Evolutionary conservation across 179 eudicot genomes (phyloP).

Genomic region (Silene vulgaris): DNA sequence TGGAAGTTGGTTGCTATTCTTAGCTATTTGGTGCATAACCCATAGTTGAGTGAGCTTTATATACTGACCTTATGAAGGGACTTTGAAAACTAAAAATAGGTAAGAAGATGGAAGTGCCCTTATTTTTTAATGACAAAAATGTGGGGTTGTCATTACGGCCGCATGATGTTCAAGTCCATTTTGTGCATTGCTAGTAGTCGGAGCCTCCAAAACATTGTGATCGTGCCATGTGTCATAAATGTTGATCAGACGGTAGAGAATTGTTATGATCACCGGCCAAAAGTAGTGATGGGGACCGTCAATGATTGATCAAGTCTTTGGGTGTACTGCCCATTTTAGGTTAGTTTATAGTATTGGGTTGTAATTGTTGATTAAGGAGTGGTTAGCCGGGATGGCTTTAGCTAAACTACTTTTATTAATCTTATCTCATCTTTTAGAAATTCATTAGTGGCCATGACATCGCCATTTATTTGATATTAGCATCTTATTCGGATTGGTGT

Average conservation of each 20-base stretch:
- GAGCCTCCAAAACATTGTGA: slow-evolving; percentile 30
- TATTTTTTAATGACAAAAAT: slow-evolving; percentile 7
- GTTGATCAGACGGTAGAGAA: slow-evolving; percentile 26
- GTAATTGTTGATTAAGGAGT: slow-evolving; percentile 25
- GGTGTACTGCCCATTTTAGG: slow-evolving; percentile 20
- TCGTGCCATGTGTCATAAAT: slow-evolving; percentile 37
- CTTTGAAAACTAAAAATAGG: not conserved
- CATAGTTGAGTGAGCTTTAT: slow-evolving; percentile 24
- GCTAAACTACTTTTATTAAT: slow-evolving; percentile 24
- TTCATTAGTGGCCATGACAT: slow-evolving; percentile 3
- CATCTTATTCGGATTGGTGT: not conserved
- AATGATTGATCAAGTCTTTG: slow-evolving; percentile 30
- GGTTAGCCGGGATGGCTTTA: slow-evolving; percentile 35
- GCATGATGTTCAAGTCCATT: slow-evolving; percentile 12
- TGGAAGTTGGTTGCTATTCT: slow-evolving; percentile 8
- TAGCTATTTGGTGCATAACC: slow-evolving; percentile 25
- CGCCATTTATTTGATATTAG: not conserved
- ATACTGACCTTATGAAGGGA: slow-evolving; percentile 19
- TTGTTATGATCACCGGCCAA: slow-evolving; percentile 30
- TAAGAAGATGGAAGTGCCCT: not conserved
- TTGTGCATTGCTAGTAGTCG: slow-evolving; percentile 11
- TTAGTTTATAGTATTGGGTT: slow-evolving; percentile 22
- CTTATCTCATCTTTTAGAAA: slow-evolving; percentile 9
- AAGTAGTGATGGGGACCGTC: slow-evolving; percentile 25
- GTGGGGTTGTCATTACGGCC: slow-evolving; percentile 16